These are phyloP conservation scores for Pseudogymnoascus sp. DNA, from an alignment of 2,329 filamentous ascomycete genomes.

Conservation along the genomic window DNA sequence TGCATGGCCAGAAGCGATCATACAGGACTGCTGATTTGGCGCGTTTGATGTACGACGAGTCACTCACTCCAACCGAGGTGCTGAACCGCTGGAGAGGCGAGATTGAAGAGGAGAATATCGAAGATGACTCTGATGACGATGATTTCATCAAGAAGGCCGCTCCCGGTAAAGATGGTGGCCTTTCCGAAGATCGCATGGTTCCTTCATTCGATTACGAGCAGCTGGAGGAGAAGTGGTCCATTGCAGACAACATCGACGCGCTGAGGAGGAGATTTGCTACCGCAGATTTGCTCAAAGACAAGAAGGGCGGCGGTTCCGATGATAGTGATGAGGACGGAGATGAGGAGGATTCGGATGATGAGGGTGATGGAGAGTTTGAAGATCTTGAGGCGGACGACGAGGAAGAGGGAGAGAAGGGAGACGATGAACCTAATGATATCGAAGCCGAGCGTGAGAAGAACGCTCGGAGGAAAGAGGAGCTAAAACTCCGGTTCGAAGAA, in stretches of 20 bases:
- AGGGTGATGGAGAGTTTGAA: conserved; percentile 74
- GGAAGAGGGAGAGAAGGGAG: conserved; percentile 39
- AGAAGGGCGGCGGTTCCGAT: conserved; percentile 44
- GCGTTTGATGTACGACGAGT: conserved; percentile 80
- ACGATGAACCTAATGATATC: conserved; percentile 42
- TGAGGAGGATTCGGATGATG: conserved; percentile 43
- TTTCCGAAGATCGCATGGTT: conserved; percentile 69
- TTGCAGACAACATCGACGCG: conserved; percentile 67
- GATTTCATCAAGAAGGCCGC: conserved; percentile 61
- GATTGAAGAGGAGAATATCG: conserved; percentile 46
- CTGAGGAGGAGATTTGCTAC: conserved; percentile 71
- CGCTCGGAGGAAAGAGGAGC: conserved; percentile 84
- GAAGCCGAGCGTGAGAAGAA: conserved; percentile 87
- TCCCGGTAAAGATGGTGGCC: conserved; percentile 59
- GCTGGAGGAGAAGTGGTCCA: conserved; percentile 78
- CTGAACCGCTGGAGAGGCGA: conserved; percentile 74
- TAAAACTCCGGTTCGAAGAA: conserved; percentile 90
- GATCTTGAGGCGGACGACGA: conserved; percentile 66
- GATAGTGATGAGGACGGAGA: conserved; percentile 38
- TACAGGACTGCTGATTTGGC: conserved; percentile 79
- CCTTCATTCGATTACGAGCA: conserved; percentile 73
- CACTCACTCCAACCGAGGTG: conserved; percentile 67
- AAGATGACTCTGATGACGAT: conserved; percentile 46
- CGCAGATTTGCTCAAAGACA: conserved; percentile 52
- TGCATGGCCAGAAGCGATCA: conserved; percentile 62